Percentiles rank a stretch among this genome's conserved stretches.
These are phyloP conservation scores for Cyclotella baltica DNA, from an alignment of 108 stramenopile species.

Conservation along the genomic window DNA sequence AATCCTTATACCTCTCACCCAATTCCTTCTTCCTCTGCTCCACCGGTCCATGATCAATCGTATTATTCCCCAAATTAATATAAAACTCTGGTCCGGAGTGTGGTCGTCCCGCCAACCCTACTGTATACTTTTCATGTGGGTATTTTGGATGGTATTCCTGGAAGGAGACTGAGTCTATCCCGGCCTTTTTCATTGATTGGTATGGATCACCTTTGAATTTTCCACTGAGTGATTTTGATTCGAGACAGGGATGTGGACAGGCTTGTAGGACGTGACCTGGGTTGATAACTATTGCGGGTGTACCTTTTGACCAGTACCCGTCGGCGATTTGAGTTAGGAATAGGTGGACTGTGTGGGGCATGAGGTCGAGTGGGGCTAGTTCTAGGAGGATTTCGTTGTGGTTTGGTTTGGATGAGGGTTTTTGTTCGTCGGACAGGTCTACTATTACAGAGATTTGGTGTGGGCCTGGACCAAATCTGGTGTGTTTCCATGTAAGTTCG, in stretches of 20 bases:
- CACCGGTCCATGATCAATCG: slow-evolving; percentile 87
- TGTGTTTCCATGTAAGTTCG: not conserved
- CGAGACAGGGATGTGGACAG: slow-evolving; percentile 79
- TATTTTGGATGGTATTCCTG: slow-evolving; percentile 83
- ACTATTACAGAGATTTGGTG: slow-evolving; percentile 42
- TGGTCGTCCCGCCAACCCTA: slow-evolving; percentile 90
- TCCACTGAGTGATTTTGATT: slow-evolving; percentile 44
- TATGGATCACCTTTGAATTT: slow-evolving; percentile 51
- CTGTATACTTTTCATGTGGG: slow-evolving; percentile 82
- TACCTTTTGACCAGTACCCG: slow-evolving; percentile 69
- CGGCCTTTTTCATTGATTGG: slow-evolving; percentile 48
- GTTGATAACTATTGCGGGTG: slow-evolving; percentile 75
- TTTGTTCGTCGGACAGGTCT: slow-evolving; percentile 30
- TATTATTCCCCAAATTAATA: slow-evolving; percentile 85
- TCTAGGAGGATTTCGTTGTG: slow-evolving; percentile 41
- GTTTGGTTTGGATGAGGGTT: slow-evolving; percentile 5
- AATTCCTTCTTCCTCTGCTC: slow-evolving; percentile 45
- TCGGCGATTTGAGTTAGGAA: slow-evolving; percentile 60
- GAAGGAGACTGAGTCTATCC: slow-evolving; percentile 64
- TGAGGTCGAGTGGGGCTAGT: slow-evolving; percentile 42
- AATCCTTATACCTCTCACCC: slow-evolving; percentile 54
- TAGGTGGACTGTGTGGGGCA: slow-evolving; percentile 61
- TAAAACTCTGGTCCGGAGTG: slow-evolving; percentile 93
- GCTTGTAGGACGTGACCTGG: slow-evolving; percentile 87
- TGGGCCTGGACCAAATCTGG: slow-evolving; percentile 52